Evolutionary conservation across 2,329 filamentous ascomycete genomes (phyloP), one percentile per base, ranked within the genome.

Genomic region (Cordyceps fumosorosea): DNA sequence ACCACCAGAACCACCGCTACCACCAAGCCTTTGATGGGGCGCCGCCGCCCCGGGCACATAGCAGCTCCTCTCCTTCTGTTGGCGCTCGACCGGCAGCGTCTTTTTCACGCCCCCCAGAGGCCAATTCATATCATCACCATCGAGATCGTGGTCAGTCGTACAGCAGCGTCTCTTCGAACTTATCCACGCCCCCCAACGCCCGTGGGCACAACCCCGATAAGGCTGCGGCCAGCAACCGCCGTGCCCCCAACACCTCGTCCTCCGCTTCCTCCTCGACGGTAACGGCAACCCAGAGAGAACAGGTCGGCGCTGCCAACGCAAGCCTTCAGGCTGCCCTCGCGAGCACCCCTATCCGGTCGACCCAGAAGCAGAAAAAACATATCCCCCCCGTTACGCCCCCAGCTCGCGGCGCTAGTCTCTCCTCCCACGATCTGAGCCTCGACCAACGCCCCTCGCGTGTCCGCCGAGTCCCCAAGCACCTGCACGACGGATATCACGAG

Each of bases 91-190:
- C 26, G 10, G n/a, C n/a, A 11, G 7, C 29, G 16, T 6, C 54
- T 47, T 29, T 34, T 16, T 40, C 56, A 12, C 34, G 48, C 22
- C 22, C 18, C 48, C 48, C 24, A 8, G 57, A 60, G 32, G 12
- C 16, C 45, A 47, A 57, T 57, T 50, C 18, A 3, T 32, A 5
- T 64, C 57, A 5, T 12, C 47, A 34, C 12, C 32, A 62, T 65
- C 57, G 60, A 59, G 44, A 60, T 52, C 26, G 66, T 70, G 56
- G 72, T 32, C 80, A 84, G 66, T 82, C 83, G n/a, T 86, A 85
- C 73, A 86, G 83, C 71, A 86, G 84, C 53, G 84, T 87, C 66
- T 75, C 78, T 20, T 82, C 79, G 69, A 76, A 80, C 60, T 74
- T 81, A 63, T 84, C 83, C n/a, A 78, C 77, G 65, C 77, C 78